phyloP scores from a whole-genome alignment of 2,329 filamentous ascomycete species.

The Fusarium sp. region DNA sequence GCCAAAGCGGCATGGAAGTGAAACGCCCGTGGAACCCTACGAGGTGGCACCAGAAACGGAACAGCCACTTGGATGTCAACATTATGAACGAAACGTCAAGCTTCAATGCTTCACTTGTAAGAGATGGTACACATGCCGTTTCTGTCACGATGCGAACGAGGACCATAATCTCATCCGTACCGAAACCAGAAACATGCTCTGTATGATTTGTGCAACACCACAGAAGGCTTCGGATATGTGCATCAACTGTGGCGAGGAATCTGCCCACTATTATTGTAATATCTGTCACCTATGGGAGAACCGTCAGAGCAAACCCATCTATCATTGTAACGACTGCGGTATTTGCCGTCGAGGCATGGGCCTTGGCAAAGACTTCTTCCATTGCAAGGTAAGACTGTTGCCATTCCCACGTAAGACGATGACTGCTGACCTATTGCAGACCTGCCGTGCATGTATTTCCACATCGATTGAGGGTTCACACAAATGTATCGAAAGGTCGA shows the following conservation, averaged over 20 bases:
- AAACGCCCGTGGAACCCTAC: slow-evolving; percentile 48
- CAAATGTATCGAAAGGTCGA: slow-evolving; percentile 94
- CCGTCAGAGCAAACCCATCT: slow-evolving; percentile 89
- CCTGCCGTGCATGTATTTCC: slow-evolving; percentile 93
- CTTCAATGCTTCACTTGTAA: slow-evolving; percentile 92
- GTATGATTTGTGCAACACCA: slow-evolving; percentile 92
- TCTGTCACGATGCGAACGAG: slow-evolving; percentile 91
- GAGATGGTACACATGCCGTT: slow-evolving; percentile 93
- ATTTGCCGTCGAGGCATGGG: slow-evolving; percentile 94
- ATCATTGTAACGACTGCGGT: slow-evolving; percentile 96
- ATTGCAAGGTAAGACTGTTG: slow-evolving; percentile 83
- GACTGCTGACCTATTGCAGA: slow-evolving; percentile 62
- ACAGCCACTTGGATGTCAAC: slow-evolving; percentile 81
- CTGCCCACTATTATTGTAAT: slow-evolving; percentile 92
- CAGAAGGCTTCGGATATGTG: slow-evolving; percentile 87
- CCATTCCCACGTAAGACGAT: neutral
- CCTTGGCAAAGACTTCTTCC: slow-evolving; percentile 95
- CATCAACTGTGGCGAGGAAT: slow-evolving; percentile 79
- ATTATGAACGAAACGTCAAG: slow-evolving; percentile 97
- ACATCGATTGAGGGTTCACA: slow-evolving; percentile 89
- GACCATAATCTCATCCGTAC: slow-evolving; percentile 84
- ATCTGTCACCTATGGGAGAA: slow-evolving; percentile 99
- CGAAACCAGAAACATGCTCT: slow-evolving; percentile 95
- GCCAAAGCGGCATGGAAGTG: slow-evolving; percentile 63
- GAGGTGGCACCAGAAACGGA: slow-evolving; percentile 47